Base-by-base conservation (phyloP, 352 stramenopile genomes). In the Phytophthora pseudosyringae region DNA sequence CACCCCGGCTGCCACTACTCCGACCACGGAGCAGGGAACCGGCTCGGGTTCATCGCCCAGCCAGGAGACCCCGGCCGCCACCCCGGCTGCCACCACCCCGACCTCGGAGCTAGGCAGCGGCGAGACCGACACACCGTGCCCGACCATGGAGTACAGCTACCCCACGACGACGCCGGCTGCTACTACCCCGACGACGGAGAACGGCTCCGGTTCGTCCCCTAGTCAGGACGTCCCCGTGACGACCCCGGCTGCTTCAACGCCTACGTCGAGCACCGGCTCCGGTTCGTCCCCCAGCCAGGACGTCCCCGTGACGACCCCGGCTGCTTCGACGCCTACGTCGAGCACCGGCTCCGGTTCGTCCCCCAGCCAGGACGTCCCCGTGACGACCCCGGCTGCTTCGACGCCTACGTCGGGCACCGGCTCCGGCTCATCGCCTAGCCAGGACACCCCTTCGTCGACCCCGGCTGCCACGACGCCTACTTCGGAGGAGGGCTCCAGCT, bases 111-210 rank as follows among this genome's bases (percentile, higher is more conserved):
- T 21, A 26, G 48, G 47, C 21, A 52, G 38, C 12, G 48, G 43
- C 10, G 40, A 49, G 16, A 45, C 56, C 28, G 58, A 72, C 46
- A 73, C 65, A 0, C 65, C 65, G 26, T 74, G 66, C 59, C 66
- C 66, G 0, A 68, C 59, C 12, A 35, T 73, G 11, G 10, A 48
- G 29, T 73, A 73, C 59, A 73, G 54, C 53, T 67, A 71, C 35
- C 55, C 55, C 0, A 15, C 25, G 21, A 36, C 44, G 2, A 54
- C 54, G 1, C 54, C 54, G 21, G 44, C 32, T 50, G 39, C 59
- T 5, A 50, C 40, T 1, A 48, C 49, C 1, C 35, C 59, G 0
- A 57, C 50, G 6, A n/a, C 55, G 15, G 45, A 51, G 9, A 52
- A 12, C 10, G 46, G 45, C 2, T 63, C 55, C 0, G 55, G 55